These are phyloP conservation scores for Alnus rubra DNA, from an alignment of 306 rosid species.

Conservation along the genomic window DNA sequence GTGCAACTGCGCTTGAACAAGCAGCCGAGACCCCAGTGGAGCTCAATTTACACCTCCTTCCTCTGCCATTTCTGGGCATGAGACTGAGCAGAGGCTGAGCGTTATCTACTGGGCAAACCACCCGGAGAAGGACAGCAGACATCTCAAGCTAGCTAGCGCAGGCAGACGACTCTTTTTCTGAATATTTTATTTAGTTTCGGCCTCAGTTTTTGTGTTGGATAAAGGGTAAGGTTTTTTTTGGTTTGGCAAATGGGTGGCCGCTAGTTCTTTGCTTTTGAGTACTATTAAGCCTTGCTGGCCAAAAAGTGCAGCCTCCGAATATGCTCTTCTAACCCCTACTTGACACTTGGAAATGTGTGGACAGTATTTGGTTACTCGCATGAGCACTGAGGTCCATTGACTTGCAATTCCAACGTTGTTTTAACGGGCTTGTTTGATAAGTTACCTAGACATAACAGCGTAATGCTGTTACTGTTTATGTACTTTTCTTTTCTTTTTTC, in stretches of 20 bases:
- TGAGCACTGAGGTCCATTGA: too few species aligned
- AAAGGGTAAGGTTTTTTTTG: background rate
- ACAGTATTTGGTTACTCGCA: too few species aligned
- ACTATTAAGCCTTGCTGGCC: background rate
- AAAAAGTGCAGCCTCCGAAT: background rate
- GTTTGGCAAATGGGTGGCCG: background rate
- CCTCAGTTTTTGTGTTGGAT: background rate
- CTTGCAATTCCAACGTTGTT: too few species aligned
- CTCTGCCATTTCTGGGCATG: slow-evolving; percentile 33
- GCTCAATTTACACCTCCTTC: slow-evolving; percentile 41
- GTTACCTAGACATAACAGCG: too few species aligned
- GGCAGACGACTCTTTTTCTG: too few species aligned
- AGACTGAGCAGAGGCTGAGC: slow-evolving; percentile 42
- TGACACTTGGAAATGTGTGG: background rate
- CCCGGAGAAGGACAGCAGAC: slow-evolving; percentile 71
- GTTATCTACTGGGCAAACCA: slow-evolving; percentile 58
- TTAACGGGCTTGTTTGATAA: too few species aligned
- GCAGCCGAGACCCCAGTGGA: slow-evolving; percentile 38
- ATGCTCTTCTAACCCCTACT: background rate
- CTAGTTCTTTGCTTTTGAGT: too few species aligned
- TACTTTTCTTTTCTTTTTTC: too few species aligned
- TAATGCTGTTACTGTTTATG: too few species aligned
- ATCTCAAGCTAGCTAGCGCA: slow-evolving; percentile 25
- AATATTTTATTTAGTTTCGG: too few species aligned
- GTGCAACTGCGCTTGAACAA: slow-evolving; percentile 51